A percentile compares a stretch with the other conserved stretches of the same genome.
Evolutionary conservation across 2,329 filamentous ascomycete species (phyloP).

Genomic region (Thelonectria discophora): DNA sequence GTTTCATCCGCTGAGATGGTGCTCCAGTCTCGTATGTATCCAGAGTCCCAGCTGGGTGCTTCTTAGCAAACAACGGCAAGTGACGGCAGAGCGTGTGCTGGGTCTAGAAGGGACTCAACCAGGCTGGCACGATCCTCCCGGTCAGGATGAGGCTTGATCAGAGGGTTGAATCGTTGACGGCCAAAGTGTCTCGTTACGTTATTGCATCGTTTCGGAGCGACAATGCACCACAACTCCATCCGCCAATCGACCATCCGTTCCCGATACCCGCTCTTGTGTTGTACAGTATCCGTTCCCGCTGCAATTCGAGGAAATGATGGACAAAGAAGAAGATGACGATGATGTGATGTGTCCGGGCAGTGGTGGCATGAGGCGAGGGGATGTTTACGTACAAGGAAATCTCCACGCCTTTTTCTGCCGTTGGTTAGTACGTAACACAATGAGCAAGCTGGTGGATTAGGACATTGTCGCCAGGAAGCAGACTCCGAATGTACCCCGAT

Average conservation of each 20-base stretch:
- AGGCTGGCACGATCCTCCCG: conserved; percentile 20
- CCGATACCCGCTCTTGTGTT: background rate
- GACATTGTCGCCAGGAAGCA: background rate
- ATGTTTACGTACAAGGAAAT: conserved; percentile 24
- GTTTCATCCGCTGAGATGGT: conserved; percentile 14
- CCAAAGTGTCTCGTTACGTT: conserved; percentile 1
- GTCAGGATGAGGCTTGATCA: conserved; percentile 18
- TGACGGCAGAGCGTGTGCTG: conserved; percentile 6
- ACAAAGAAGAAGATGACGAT: conserved; percentile 3
- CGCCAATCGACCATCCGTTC: background rate
- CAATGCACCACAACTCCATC: background rate
- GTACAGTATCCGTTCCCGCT: background rate
- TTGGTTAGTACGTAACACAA: conserved; percentile 21
- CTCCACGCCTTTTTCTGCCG: background rate
- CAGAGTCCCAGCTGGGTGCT: too few species aligned
- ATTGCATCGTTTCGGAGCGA: background rate
- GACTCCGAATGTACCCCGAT: background rate
- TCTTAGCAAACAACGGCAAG: too few species aligned
- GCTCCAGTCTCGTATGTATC: background rate
- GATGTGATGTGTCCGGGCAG: conserved; percentile 7
- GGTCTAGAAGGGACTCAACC: conserved; percentile 3
- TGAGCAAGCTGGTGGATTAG: background rate
- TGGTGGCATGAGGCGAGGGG: conserved; percentile 9
- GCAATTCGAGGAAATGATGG: background rate
- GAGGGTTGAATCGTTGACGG: conserved; percentile 1